phyloP scores from a whole-genome alignment of 176 grass and related monocot genomes.

The Hordeum vulgare region MorexV3_pseudomolecules_assembly NC_058522.1:354874837-354875336 shows the following conservation, averaged over 20 bases:
- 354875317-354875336: slow-evolving; percentile 8
- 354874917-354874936: background rate
- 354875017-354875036: background rate
- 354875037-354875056: background rate
- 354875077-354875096: slow-evolving; percentile 15
- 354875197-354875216: slow-evolving; percentile 20
- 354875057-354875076: background rate
- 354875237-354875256: background rate
- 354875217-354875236: slow-evolving; percentile 10
- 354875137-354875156: slow-evolving; percentile 21
- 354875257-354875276: slow-evolving; percentile 1
- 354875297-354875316: background rate
- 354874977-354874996: slow-evolving; percentile 4
- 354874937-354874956: slow-evolving; percentile 7
- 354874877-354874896: background rate
- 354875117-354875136: slow-evolving; percentile 5
- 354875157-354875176: slow-evolving; percentile 13
- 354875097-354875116: background rate
- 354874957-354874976: background rate
- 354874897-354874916: slow-evolving; percentile 21
- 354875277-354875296: slow-evolving; percentile 11
- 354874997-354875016: background rate
- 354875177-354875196: slow-evolving; percentile 14
- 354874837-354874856: background rate
- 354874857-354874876: background rate